Conservation (phyloP, 768 basidiomycete genomes). For the Naganishia friedmannii region DNA sequence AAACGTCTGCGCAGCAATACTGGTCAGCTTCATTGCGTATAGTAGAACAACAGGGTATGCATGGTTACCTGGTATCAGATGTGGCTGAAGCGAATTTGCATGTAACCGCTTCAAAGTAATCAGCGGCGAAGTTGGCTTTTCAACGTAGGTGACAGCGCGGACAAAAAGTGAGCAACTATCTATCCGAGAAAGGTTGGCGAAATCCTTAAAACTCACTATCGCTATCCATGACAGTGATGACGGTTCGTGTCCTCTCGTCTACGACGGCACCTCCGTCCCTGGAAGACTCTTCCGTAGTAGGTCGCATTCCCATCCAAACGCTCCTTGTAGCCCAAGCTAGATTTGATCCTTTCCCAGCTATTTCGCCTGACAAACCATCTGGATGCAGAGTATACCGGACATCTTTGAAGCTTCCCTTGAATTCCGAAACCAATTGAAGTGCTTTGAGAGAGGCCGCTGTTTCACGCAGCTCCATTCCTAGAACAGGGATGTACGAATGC, state of each 20-base stretch:
- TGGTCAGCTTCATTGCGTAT: constrained; percentile 29
- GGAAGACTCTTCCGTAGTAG: constrained; percentile 25
- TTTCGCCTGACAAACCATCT: constrained; percentile 37
- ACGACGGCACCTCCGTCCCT: neutral
- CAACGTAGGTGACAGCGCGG: constrained; percentile 1
- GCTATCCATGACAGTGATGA: constrained; percentile 43
- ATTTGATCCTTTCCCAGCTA: constrained; percentile 44
- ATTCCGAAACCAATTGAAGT: constrained; percentile 38
- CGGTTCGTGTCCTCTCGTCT: constrained; percentile 34
- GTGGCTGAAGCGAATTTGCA: constrained; percentile 37
- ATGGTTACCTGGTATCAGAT: neutral
- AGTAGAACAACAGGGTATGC: constrained; percentile 19
- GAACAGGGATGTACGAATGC: constrained; percentile 41
- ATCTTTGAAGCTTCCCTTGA: constrained; percentile 39
- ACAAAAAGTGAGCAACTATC: neutral
- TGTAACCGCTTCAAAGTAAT: constrained; percentile 42
- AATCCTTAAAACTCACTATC: constrained; percentile 21
- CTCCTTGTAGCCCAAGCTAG: constrained; percentile 39
- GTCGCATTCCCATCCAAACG: constrained; percentile 34
- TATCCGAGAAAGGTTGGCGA: neutral
- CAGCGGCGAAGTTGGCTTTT: constrained; percentile 37
- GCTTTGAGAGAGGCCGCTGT: constrained; percentile 39
- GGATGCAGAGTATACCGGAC: constrained; percentile 45
- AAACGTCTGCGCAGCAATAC: neutral
- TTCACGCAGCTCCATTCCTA: constrained; percentile 45